A percentile compares a stretch with the other conserved stretches of the same genome.
phyloP scores from a whole-genome alignment of 2,329 filamentous ascomycete genomes.

The Diplodia scrobiculata region DNA sequence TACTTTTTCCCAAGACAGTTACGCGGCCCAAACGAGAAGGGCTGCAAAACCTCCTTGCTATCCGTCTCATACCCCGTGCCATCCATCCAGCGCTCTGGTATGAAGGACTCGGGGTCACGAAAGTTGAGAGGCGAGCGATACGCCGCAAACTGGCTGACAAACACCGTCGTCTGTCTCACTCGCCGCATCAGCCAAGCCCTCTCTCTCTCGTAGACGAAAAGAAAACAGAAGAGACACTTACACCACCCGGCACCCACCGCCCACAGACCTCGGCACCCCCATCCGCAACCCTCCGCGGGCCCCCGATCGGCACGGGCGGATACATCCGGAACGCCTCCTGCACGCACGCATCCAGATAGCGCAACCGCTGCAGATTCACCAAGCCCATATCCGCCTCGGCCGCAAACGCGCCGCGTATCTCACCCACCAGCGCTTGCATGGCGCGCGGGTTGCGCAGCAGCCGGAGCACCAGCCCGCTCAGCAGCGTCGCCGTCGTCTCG shows the following conservation, averaged over 20 bases:
- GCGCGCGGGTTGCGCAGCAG: slow-evolving; percentile 32
- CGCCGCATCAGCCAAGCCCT: not conserved
- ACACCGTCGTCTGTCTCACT: not conserved
- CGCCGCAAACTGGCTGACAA: slow-evolving; percentile 32
- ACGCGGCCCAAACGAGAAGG: slow-evolving; percentile 38
- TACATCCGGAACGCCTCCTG: slow-evolving; percentile 50
- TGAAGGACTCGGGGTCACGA: slow-evolving; percentile 36
- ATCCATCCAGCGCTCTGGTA: slow-evolving; percentile 42
- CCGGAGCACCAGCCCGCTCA: slow-evolving; percentile 41
- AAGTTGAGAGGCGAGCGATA: slow-evolving; percentile 36
- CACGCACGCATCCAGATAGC: slow-evolving; percentile 35
- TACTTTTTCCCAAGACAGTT: slow-evolving; percentile 44
- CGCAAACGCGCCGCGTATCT: not conserved
- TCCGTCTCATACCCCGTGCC: slow-evolving; percentile 35
- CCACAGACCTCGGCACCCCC: slow-evolving; percentile 35
- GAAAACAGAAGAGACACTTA: slow-evolving; percentile 12
- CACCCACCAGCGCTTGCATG: not conserved
- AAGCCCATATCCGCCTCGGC: not conserved
- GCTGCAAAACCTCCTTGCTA: slow-evolving; percentile 33
- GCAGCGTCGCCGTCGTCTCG: slow-evolving; percentile 47
- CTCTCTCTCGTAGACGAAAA: not conserved
- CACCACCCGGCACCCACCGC: slow-evolving; percentile 33
- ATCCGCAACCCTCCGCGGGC: slow-evolving; percentile 37
- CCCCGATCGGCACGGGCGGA: slow-evolving; percentile 46
- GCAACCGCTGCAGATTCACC: not conserved